Conservation (phyloP, 495 filamentous ascomycete species). For the Penicillium malachiteum region DNA sequence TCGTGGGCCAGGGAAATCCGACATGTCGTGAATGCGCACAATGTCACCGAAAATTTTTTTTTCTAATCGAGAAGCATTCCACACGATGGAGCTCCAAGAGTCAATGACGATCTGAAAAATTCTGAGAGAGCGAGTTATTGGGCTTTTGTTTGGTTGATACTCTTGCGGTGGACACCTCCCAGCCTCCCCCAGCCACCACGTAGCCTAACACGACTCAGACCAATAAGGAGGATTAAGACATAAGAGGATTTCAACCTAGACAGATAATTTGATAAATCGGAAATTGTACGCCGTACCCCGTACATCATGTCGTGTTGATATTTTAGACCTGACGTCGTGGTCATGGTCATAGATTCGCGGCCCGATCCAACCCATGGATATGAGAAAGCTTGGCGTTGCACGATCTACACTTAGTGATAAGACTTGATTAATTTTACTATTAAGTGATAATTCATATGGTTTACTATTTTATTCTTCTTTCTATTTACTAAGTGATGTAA, state of each 20-base stretch:
- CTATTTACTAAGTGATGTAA: no score
- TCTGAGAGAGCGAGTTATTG: slow-evolving; percentile 11
- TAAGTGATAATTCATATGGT: not conserved
- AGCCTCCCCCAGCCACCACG: slow-evolving; percentile 34
- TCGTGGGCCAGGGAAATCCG: slow-evolving; percentile 13
- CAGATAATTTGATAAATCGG: slow-evolving; percentile 18
- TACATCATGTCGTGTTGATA: not conserved
- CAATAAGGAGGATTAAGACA: slow-evolving; percentile 27
- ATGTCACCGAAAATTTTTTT: slow-evolving; percentile 8
- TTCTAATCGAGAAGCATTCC: slow-evolving; percentile 28
- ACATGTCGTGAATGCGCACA: slow-evolving; percentile 23
- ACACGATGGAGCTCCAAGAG: slow-evolving; percentile 9
- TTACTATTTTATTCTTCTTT: not conserved
- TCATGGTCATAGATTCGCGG: slow-evolving; percentile 1
- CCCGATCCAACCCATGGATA: slow-evolving; percentile 6
- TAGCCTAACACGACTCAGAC: slow-evolving; percentile 4
- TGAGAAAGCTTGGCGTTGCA: slow-evolving; percentile 14
- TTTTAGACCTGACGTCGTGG: slow-evolving; percentile 13
- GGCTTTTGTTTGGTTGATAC: slow-evolving; percentile 27
- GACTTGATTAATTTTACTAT: not conserved
- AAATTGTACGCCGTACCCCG: not conserved
- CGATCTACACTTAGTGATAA: not conserved
- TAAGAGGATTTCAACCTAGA: slow-evolving; percentile 15
- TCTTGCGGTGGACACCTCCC: slow-evolving; percentile 22
- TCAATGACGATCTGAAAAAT: slow-evolving; percentile 14